Percentiles rank a stretch among this genome's conserved stretches.
Evolutionary conservation across 2,329 filamentous ascomycete genomes (phyloP).

Genomic region (Geosmithia flava): DNA sequence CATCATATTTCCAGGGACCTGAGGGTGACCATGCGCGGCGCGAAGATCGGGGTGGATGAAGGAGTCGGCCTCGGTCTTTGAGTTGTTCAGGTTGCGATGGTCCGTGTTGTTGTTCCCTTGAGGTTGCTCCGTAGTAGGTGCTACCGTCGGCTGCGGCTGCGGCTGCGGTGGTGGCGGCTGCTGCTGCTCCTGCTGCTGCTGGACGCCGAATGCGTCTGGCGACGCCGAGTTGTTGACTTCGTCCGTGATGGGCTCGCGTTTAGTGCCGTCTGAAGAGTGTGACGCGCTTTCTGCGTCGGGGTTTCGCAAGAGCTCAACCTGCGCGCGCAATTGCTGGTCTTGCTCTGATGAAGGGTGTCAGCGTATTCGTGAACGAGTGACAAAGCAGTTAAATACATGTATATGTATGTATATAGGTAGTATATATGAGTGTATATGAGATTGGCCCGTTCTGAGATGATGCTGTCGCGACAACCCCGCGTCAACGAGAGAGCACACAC

Average conservation of each 20-base stretch:
- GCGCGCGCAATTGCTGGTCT: constrained; percentile 29
- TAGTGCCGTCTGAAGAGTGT: constrained; percentile 2
- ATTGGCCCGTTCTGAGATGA: no score
- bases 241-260: neutral
- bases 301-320: constrained; percentile 29
- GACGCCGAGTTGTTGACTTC: neutral
- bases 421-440: no score
- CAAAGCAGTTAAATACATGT: no score
- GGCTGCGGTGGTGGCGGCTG: no score
- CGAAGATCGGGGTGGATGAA: constrained; percentile 37
- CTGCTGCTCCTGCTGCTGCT: no score
- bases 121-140: constrained; percentile 22
- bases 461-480: no score
- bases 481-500: no score
- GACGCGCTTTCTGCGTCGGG: constrained; percentile 17
- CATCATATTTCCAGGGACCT: constrained; percentile 20
- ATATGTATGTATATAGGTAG: no score
- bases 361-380: neutral
- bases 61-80: constrained; percentile 26
- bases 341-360: constrained; percentile 16
- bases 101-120: constrained; percentile 6
- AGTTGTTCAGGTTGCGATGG: constrained; percentile 15
- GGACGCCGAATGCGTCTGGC: neutral
- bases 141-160: neutral
- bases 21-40: constrained; percentile 7